A percentile compares a stretch with the other conserved stretches of the same genome.
Conservation (phyloP, 106 monocot species). For the Dioscorea zingiberensis region DNA sequence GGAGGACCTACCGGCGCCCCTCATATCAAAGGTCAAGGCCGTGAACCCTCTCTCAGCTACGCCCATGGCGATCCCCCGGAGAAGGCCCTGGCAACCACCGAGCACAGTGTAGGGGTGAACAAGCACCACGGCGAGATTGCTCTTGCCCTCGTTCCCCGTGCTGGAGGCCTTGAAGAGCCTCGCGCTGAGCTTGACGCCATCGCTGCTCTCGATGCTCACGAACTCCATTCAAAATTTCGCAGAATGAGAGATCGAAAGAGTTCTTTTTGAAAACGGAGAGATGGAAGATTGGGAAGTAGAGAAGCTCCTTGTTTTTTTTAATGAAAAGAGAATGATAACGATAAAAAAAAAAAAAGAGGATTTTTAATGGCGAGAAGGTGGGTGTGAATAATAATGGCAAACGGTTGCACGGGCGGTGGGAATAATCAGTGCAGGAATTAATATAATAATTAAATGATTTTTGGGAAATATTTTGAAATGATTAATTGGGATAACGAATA, state of each 20-base stretch:
- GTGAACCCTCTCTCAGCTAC: constrained; percentile 51
- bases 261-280: constrained; percentile 6
- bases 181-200: constrained; percentile 56
- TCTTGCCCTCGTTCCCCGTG: not conserved
- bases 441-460: too few relatives aligned
- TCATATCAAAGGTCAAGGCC: constrained; percentile 88
- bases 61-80: constrained; percentile 68
- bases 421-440: too few relatives aligned
- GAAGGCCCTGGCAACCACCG: constrained; percentile 84
- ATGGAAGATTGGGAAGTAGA: not conserved
- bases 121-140: constrained; percentile 52
- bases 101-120: constrained; percentile 91
- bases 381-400: too few relatives aligned
- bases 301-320: too few relatives aligned
- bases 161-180: constrained; percentile 55
- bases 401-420: too few relatives aligned
- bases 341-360: too few relatives aligned
- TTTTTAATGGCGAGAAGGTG: not conserved
- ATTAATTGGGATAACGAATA: too few relatives aligned
- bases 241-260: not conserved
- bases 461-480: too few relatives aligned
- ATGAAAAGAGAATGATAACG: too few relatives aligned
- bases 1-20: constrained; percentile 87
- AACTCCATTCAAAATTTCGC: constrained; percentile 28
- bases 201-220: constrained; percentile 50